A percentile compares a stretch with the other conserved stretches of the same genome.
Conservation (phyloP, 73 alveolate genomes). For the Uronychia setigera region DNA sequence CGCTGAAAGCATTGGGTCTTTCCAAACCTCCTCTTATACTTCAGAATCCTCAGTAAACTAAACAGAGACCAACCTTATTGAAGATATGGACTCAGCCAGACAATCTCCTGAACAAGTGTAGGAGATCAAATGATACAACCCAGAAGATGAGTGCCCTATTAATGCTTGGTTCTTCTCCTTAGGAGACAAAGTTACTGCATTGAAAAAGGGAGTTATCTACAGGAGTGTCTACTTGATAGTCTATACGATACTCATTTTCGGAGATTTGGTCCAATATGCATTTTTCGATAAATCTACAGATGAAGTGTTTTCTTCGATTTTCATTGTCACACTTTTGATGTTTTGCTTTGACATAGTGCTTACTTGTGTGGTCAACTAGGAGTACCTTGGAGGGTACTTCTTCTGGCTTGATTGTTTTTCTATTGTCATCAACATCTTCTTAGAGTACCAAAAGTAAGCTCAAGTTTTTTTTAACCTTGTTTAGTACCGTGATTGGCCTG, state of each 20-base stretch:
- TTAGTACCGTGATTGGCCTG: background rate
- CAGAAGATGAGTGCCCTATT: background rate
- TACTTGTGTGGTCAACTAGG: background rate
- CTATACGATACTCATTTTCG: background rate
- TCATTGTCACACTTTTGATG: too few relatives aligned
- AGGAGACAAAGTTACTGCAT: background rate
- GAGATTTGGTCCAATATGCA: background rate
- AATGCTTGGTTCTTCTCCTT: background rate
- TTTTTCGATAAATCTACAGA: background rate
- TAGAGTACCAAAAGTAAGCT: background rate
- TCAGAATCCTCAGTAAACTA: too few relatives aligned
- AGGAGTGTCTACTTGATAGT: background rate
- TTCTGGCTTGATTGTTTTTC: background rate
- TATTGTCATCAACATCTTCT: background rate
- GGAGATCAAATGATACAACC: background rate
- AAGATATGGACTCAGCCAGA: too few relatives aligned
- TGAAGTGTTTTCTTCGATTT: background rate
- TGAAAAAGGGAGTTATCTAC: background rate
- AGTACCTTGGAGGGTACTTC: background rate
- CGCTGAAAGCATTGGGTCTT: too few relatives aligned
- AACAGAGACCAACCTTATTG: too few relatives aligned
- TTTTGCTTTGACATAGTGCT: background rate
- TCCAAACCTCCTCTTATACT: too few relatives aligned
- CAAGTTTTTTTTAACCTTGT: background rate
- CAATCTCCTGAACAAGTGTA: too few relatives aligned